Conservation (phyloP, 345 rosid species). For the Angophora floribunda region DNA sequence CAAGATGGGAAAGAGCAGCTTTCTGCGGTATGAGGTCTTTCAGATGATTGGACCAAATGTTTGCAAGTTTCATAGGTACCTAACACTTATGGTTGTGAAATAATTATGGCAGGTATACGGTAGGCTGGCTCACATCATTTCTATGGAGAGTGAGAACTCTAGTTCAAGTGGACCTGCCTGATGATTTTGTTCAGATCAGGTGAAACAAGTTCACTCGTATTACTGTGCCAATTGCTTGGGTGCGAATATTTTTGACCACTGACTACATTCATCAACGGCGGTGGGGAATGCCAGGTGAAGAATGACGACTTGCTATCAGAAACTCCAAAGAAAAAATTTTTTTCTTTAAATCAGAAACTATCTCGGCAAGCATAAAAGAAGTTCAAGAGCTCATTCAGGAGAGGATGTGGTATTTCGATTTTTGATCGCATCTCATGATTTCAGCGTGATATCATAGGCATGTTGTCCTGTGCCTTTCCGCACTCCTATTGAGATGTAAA, state of each 20-base stretch:
- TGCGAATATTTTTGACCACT: accelerated
- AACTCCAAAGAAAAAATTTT: neutral
- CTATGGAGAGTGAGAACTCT: conserved; percentile 74
- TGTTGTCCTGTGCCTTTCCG: neutral
- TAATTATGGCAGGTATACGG: conserved; percentile 46
- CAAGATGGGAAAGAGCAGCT: conserved; percentile 32
- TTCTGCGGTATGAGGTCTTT: conserved; percentile 34
- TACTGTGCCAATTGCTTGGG: accelerated
- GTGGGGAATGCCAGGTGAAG: neutral
- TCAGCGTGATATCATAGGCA: neutral
- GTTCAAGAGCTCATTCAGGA: neutral
- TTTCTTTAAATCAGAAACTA: neutral
- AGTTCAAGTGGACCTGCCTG: conserved; percentile 11
- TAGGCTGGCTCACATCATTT: conserved; percentile 70
- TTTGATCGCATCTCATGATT: neutral
- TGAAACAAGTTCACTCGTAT: neutral
- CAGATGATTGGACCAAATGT: neutral
- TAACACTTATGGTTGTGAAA: neutral
- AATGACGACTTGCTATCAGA: neutral
- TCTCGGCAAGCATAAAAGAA: neutral
- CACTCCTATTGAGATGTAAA: neutral
- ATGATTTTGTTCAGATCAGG: neutral
- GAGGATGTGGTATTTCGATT: accelerated
- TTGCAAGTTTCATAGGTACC: neutral
- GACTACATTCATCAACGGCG: accelerated